These are phyloP conservation scores for Lachancea lanzarotensis DNA, from an alignment of 805 yeast genomes.

Conservation along the genomic window DNA sequence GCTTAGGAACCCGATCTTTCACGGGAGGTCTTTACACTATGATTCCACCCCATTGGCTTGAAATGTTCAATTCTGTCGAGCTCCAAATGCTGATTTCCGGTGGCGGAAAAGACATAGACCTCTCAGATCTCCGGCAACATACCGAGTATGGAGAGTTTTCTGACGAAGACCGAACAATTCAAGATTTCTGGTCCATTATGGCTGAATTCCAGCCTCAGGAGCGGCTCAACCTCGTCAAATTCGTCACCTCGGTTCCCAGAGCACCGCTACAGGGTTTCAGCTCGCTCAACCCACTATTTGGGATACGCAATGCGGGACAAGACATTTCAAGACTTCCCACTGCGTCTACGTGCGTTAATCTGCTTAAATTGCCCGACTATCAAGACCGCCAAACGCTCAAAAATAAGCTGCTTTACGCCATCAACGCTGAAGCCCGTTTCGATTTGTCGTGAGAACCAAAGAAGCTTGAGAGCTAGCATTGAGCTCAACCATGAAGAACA, in stretches of 20 bases:
- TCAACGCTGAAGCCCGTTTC: conserved; percentile 78
- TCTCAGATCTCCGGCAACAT: conserved; percentile 59
- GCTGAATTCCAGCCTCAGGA: conserved; percentile 61
- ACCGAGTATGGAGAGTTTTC: conserved; percentile 61
- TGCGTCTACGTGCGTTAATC: conserved; percentile 87
- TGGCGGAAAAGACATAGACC: conserved; percentile 60
- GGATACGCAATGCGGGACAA: conserved; percentile 62
- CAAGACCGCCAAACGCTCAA: conserved; percentile 48
- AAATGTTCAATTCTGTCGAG: conserved; percentile 79
- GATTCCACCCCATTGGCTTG: conserved; percentile 68
- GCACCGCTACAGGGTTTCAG: conserved; percentile 88
- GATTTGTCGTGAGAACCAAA: conserved; percentile 52
- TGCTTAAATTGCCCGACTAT: conserved; percentile 82
- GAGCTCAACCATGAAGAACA: no score
- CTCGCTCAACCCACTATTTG: conserved; percentile 68
- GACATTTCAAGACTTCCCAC: conserved; percentile 67
- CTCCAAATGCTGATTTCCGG: conserved; percentile 82
- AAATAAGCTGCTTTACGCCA: conserved; percentile 67
- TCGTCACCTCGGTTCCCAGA: conserved; percentile 86
- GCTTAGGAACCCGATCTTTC: conserved; percentile 57
- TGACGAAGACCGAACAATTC: conserved; percentile 51
- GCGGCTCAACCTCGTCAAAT: conserved; percentile 61
- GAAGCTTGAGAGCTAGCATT: no score
- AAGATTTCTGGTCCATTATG: conserved; percentile 68
- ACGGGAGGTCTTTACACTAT: conserved; percentile 59